Evolutionary conservation across 2,329 filamentous ascomycete species (phyloP).

Genomic region (Amauroascus niger): DNA sequence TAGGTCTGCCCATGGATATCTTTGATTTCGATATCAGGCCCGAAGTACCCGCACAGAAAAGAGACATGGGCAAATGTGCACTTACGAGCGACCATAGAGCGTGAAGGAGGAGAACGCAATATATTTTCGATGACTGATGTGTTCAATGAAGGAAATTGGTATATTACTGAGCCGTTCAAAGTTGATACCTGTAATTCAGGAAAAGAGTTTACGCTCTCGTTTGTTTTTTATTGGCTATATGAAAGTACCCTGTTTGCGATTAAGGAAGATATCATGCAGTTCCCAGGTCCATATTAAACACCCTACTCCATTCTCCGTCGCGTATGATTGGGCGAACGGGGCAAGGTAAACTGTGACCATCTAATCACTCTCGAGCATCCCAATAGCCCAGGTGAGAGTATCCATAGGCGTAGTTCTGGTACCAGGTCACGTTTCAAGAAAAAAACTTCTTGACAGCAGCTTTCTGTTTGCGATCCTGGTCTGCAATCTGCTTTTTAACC

Average conservation of each 20-base stretch:
- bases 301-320: constrained; percentile 4
- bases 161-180: background rate
- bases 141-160: background rate
- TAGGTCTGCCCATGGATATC: constrained; percentile 84
- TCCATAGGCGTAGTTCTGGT: background rate
- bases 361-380: background rate
- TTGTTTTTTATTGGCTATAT: background rate
- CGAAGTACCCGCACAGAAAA: constrained; percentile 48
- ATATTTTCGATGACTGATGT: background rate
- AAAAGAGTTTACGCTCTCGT: background rate
- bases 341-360: background rate
- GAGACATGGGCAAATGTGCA: constrained; percentile 63
- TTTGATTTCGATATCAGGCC: constrained; percentile 89
- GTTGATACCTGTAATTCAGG: background rate
- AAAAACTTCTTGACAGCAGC: constrained; percentile 91
- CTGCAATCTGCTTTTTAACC: constrained; percentile 68
- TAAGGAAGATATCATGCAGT: background rate
- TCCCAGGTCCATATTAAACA: background rate
- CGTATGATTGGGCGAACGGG: background rate
- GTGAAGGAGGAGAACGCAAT: too few relatives aligned
- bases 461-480: constrained; percentile 77
- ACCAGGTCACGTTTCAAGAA: constrained; percentile 14
- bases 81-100: constrained; percentile 38
- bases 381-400: background rate
- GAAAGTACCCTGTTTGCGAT: background rate